Base-by-base conservation (phyloP, 1,284 basidiomycete genomes). In the Austroboletus niveus region DNA sequence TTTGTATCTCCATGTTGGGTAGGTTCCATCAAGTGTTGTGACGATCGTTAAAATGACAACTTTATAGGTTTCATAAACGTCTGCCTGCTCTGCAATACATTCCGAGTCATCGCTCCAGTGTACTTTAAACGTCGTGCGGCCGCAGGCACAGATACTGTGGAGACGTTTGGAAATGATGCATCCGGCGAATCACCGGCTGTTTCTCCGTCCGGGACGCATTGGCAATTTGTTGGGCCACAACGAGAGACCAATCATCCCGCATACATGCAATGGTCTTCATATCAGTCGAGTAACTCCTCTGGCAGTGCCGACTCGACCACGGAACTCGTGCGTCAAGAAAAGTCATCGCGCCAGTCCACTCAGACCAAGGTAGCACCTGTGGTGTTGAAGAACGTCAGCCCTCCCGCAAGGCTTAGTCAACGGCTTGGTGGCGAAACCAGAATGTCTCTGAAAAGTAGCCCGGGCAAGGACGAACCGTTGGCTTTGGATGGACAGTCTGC, bases 71-170 rank as follows among this genome's bases (percentile, higher is more conserved):
- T 82, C 24, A 78, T 79, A 12, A 84, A 88, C 58, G 82, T 84
- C 20, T 52, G 76, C 9, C 71, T 88, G n/a, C 73, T 87, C 29
- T 81, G 77, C 69, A 87, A 85, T 62, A 86, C 82, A 4, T 77
- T 87, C 60, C 76, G 81, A n/a, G 74, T 85, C 44, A 69, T 89
- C 35, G 72, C 74, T n/a, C 78, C 79, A 22, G 78, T 77, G 27
- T 75, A 84, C 57, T 68, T 73, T 51, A 60, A 60, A 32, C 58
- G 47, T 38, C 46, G 44, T 35, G 44, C 40, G 9, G 31, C 42
- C 42, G 56, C 46, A 41, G 38, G 31, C 11, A 55, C 58, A 22
- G 63, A 63, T 6, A 54, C 58, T 14, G 57, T 61, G 49, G 53
- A 54, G 47, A 60, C 60, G 42, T 67, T 70, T 24, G 56, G 57